A percentile compares a stretch with the other conserved stretches of the same genome.
Conservation (phyloP, 306 rosid genomes). For the Cucumis melo region DNA sequence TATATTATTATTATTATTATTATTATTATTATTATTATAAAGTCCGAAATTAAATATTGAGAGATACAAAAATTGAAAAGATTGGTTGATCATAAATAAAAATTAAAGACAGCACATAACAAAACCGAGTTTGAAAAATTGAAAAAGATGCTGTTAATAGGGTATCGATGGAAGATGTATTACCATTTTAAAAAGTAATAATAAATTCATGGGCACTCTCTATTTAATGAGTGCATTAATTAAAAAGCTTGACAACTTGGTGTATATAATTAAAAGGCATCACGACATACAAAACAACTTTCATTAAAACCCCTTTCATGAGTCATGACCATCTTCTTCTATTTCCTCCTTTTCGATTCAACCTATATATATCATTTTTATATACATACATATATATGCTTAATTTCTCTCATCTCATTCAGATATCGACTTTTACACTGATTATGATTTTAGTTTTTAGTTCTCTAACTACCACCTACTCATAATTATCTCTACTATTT, state of each 20-base stretch:
- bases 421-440: no score
- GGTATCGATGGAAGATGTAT: not conserved
- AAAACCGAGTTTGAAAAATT: not conserved
- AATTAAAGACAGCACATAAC: not conserved
- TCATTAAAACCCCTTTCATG: not conserved
- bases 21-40: no score
- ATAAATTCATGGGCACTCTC: not conserved
- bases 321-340: not conserved
- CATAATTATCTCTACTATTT: no score
- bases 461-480: no score
- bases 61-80: no score
- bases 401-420: no score
- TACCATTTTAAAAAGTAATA: not conserved
- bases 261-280: not conserved
- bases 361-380: no score
- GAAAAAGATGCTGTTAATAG: not conserved
- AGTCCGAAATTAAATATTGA: no score
- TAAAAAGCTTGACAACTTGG: constrained; percentile 2
- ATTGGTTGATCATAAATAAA: no score
- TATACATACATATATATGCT: no score
- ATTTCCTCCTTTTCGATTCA: not conserved
- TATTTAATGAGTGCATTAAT: not conserved
- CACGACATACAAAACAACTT: not conserved
- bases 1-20: no score
- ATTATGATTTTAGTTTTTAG: no score